Conservation (phyloP, 1,139 yeast species). For the Scheffersomyces lignicola region DNA sequence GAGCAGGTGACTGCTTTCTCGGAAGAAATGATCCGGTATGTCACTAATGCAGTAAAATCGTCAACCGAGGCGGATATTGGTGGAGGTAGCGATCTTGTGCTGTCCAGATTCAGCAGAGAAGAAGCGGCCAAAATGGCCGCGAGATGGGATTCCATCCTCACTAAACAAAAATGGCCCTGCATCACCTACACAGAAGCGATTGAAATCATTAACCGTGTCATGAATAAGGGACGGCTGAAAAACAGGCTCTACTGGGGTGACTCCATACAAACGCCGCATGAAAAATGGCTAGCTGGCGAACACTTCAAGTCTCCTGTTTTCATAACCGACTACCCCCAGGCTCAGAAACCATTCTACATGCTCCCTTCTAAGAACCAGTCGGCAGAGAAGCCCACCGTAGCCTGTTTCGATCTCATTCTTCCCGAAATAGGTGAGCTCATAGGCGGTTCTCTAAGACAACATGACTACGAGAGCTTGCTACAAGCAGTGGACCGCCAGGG, state of each 20-base stretch:
- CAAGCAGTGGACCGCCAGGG: conserved; percentile 48
- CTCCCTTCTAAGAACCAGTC: conserved; percentile 36
- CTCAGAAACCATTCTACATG: conserved; percentile 92
- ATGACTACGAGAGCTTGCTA: conserved; percentile 48
- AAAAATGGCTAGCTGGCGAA: conserved; percentile 80
- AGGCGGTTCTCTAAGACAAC: conserved; percentile 93
- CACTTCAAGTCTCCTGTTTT: conserved; percentile 76
- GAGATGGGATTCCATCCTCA: conserved; percentile 35
- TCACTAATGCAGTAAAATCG: conserved; percentile 38
- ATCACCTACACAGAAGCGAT: conserved; percentile 80
- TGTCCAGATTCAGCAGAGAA: conserved; percentile 35
- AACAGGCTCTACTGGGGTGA: conserved; percentile 60
- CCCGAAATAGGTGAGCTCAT: conserved; percentile 96
- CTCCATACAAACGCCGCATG: conserved; percentile 80
- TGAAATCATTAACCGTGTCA: conserved; percentile 34
- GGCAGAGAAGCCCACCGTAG: conserved; percentile 60
- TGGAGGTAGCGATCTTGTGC: conserved; percentile 41
- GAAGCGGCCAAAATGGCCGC: conserved; percentile 25
- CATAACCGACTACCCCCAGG: conserved; percentile 82
- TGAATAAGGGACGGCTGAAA: conserved; percentile 33
- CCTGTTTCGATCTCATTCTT: conserved; percentile 82
- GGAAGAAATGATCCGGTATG: conserved; percentile 65
- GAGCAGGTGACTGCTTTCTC: conserved; percentile 63
- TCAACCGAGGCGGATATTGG: conserved; percentile 17
- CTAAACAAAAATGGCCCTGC: conserved; percentile 58